These are phyloP conservation scores for Deakozyma indianensis DNA, from an alignment of 805 yeast species.

Conservation along the genomic window DNA sequence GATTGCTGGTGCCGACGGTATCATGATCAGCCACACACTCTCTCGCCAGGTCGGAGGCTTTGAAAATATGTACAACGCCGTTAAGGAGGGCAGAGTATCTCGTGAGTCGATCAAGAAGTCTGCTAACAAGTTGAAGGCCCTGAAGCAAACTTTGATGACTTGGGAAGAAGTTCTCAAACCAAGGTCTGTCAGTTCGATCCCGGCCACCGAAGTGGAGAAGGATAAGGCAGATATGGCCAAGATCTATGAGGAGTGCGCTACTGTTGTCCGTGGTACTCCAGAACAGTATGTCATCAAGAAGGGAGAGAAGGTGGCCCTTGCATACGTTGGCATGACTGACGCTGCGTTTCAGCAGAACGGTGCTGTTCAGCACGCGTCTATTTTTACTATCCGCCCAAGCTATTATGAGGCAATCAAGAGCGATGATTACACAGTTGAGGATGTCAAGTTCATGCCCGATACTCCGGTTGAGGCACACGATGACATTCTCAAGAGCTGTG, in stretches of 20 bases:
- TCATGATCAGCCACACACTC: conserved; percentile 42
- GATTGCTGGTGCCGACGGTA: conserved; percentile 45
- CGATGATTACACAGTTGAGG: conserved; percentile 27
- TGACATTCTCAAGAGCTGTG: conserved; percentile 31
- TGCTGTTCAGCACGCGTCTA: neutral
- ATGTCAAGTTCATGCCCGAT: conserved; percentile 33
- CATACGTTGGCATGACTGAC: conserved; percentile 16
- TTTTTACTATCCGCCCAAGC: conserved; percentile 19
- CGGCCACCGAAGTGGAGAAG: neutral
- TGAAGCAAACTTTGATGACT: conserved; percentile 26
- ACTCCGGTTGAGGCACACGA: conserved; percentile 40
- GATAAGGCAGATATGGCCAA: conserved; percentile 3
- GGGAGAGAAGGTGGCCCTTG: conserved; percentile 9
- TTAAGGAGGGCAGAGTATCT: conserved; percentile 17
- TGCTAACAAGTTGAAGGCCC: conserved; percentile 27
- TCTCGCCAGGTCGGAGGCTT: conserved; percentile 42
- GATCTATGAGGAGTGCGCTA: conserved; percentile 34
- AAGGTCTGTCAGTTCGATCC: conserved; percentile 28
- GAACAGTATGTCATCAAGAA: conserved; percentile 20
- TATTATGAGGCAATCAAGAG: conserved; percentile 25
- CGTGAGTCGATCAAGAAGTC: conserved; percentile 22
- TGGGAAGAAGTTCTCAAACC: conserved; percentile 29
- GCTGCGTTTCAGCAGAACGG: conserved; percentile 5
- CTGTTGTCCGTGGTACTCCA: conserved; percentile 34
- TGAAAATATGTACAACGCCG: conserved; percentile 21